These are phyloP conservation scores for Vicia sativa DNA, from an alignment of 306 rosid species.

Conservation along the genomic window DNA sequence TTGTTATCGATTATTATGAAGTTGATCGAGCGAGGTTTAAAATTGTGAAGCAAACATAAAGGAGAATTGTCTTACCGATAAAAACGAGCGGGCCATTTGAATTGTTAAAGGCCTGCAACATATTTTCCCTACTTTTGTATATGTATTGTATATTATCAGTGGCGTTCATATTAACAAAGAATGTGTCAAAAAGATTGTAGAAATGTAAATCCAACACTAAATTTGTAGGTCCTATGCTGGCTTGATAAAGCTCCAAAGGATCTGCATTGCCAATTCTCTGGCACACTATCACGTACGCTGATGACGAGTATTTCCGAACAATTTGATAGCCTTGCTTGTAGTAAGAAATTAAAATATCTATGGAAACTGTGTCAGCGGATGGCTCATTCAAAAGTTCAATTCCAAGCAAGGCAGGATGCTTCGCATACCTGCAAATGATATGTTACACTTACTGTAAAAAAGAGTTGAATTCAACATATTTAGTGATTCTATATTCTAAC, in stretches of 20 bases:
- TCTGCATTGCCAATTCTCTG: slow-evolving; percentile 89
- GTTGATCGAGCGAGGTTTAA: slow-evolving; percentile 10
- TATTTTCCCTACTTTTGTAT: slow-evolving; percentile 71
- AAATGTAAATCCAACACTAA: slow-evolving; percentile 48
- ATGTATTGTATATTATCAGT: slow-evolving; percentile 71
- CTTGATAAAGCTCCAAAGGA: slow-evolving; percentile 81
- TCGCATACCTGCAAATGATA: slow-evolving; percentile 77
- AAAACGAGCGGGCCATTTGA: slow-evolving; percentile 79
- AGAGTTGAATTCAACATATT: neutral
- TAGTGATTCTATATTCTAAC: neutral
- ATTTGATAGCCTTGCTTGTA: slow-evolving; percentile 81
- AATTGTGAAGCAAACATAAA: slow-evolving; percentile 6
- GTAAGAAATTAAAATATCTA: slow-evolving; percentile 64
- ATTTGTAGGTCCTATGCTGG: slow-evolving; percentile 54
- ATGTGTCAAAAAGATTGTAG: slow-evolving; percentile 76
- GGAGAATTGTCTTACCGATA: slow-evolving; percentile 52
- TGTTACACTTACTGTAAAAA: too few species aligned
- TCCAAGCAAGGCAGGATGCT: slow-evolving; percentile 74
- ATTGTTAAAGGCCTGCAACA: slow-evolving; percentile 60
- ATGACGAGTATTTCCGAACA: slow-evolving; percentile 71
- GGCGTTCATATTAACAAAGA: slow-evolving; percentile 70
- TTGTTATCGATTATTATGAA: neutral
- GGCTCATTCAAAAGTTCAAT: slow-evolving; percentile 95
- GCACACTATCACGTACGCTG: slow-evolving; percentile 82
- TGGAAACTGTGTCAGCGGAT: slow-evolving; percentile 65